Evolutionary conservation across 2,329 filamentous ascomycete genomes (phyloP).

Genomic region (Alternaria panax): DNA sequence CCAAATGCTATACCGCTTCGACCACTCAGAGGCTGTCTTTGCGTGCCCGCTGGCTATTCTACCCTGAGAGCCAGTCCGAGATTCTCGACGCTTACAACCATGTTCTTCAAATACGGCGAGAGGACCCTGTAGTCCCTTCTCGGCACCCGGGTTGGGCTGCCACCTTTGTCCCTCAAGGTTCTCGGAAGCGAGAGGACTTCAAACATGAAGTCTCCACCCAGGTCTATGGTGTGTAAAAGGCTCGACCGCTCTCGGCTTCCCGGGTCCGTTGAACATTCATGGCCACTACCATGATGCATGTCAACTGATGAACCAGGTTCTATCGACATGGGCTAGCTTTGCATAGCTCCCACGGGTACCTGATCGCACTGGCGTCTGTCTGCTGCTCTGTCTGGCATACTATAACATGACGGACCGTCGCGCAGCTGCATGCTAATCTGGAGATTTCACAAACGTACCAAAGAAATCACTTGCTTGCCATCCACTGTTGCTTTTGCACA

Average conservation of each 20-base stretch:
- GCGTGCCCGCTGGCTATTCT: slow-evolving; percentile 18
- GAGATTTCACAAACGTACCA: slow-evolving; percentile 15
- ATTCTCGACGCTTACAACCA: slow-evolving; percentile 36
- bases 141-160: slow-evolving; percentile 25
- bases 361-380: slow-evolving; percentile 27
- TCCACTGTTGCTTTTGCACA: slow-evolving; percentile 5
- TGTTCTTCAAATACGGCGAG: slow-evolving; percentile 29
- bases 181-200: slow-evolving; percentile 27
- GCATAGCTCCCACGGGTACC: slow-evolving; percentile 33
- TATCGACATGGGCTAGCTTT: slow-evolving; percentile 23
- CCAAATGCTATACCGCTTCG: slow-evolving; percentile 10
- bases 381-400: slow-evolving; percentile 21
- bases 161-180: slow-evolving; percentile 23
- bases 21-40: slow-evolving; percentile 16
- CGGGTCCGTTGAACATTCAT: slow-evolving; percentile 30
- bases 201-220: slow-evolving; percentile 34
- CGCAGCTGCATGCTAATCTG: slow-evolving; percentile 27
- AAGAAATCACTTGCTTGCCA: slow-evolving; percentile 10
- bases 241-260: slow-evolving; percentile 30
- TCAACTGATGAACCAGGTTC: slow-evolving; percentile 23
- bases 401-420: slow-evolving; percentile 28
- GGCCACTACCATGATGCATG: slow-evolving; percentile 28
- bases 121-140: slow-evolving; percentile 26
- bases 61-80: slow-evolving; percentile 18
- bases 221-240: slow-evolving; percentile 24